Evolutionary conservation across 2,329 filamentous ascomycete genomes (phyloP).

Genomic region (Fusarium longipes): DNA sequence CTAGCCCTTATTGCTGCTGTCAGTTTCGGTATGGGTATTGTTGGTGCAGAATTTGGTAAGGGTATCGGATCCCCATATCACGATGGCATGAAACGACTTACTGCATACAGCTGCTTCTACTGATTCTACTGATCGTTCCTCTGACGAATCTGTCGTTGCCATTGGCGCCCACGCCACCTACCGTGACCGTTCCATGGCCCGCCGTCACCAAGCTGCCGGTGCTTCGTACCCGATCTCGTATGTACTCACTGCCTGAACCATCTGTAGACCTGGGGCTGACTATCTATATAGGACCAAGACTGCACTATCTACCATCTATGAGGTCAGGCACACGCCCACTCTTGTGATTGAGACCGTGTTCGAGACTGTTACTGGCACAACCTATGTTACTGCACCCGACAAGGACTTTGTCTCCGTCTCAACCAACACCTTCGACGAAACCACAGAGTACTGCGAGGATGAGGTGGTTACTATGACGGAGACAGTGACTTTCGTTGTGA

Average conservation of each 20-base stretch:
- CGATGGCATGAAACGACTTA: conserved; percentile 7
- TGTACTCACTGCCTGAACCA: conserved; percentile 22
- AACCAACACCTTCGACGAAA: conserved; percentile 39
- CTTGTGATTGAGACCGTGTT: conserved; percentile 35
- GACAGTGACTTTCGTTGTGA: conserved; percentile 47
- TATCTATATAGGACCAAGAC: conserved; percentile 48
- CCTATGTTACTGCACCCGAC: conserved; percentile 45
- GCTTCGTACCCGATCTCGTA: conserved; percentile 52
- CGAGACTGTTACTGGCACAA: conserved; percentile 46
- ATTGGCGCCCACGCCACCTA: neutral
- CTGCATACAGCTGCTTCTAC: neutral
- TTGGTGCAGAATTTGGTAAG: conserved; percentile 47
- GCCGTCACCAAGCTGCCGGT: conserved; percentile 26
- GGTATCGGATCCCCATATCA: neutral
- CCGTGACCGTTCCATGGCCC: conserved; percentile 9
- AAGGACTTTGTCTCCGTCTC: conserved; percentile 43
- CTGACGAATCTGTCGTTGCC: neutral
- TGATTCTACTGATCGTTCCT: no score
- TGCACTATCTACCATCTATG: conserved; percentile 50
- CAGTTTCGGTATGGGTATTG: conserved; percentile 48
- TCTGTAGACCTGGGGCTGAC: conserved; percentile 16
- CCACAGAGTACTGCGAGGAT: conserved; percentile 39
- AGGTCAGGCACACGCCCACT: conserved; percentile 38
- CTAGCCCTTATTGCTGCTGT: conserved; percentile 29
- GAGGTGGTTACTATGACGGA: conserved; percentile 41